Percentiles rank a stretch among this genome's conserved stretches.
phyloP scores from a whole-genome alignment of 2,329 filamentous ascomycete genomes.

The Alternaria conjuncta region DNA sequence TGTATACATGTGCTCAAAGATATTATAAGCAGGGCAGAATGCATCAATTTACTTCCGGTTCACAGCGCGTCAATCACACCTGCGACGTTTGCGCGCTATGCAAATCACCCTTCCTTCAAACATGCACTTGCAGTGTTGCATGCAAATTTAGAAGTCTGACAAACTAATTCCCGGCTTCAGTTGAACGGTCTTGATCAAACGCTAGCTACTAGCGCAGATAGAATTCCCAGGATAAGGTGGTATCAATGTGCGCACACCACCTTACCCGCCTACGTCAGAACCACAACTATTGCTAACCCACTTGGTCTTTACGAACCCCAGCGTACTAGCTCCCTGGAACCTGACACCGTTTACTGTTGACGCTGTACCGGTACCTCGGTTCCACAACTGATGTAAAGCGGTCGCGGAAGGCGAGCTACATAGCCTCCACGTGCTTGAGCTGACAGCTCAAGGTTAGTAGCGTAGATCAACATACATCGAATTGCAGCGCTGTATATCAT shows the following conservation, averaged over 20 bases:
- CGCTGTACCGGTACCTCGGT: neutral
- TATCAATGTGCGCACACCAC: neutral
- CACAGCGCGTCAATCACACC: neutral
- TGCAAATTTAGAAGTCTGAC: neutral
- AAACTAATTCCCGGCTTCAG: neutral
- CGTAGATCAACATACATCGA: neutral
- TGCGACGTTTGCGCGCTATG: neutral
- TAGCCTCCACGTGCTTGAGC: neutral
- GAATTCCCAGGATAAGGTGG: neutral
- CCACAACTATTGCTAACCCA: neutral
- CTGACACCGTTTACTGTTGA: neutral
- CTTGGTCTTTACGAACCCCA: neutral
- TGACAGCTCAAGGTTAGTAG: neutral
- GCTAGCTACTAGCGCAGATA: neutral
- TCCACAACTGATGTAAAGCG: neutral
- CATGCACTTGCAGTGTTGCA: neutral
- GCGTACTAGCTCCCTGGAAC: neutral
- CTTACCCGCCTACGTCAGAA: neutral
- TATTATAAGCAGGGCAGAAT: neutral
- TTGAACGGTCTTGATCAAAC: neutral
- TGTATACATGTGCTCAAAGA: neutral
- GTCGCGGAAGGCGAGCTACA: neutral
- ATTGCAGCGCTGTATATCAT: neutral
- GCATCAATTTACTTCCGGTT: neutral
- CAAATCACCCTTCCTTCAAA: neutral